Base-by-base conservation (phyloP, 495 filamentous ascomycete genomes). In the Cladorrhinum samala region DNA sequence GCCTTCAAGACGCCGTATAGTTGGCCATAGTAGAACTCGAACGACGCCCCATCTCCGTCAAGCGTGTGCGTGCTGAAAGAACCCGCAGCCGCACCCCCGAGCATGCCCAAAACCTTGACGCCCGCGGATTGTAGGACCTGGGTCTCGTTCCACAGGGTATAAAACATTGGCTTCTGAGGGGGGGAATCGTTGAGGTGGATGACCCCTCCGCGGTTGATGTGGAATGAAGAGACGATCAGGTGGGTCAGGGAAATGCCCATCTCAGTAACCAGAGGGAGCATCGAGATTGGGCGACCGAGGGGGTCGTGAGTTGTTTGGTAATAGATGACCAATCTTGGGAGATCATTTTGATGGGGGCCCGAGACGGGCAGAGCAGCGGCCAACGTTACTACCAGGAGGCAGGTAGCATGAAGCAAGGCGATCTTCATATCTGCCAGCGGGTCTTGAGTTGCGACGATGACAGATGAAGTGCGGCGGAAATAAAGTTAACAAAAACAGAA, bases 101-200 rank as follows among this genome's bases (percentile, higher is more conserved):
- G 71, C 89, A 94, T 93, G 53, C 83, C 86, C 60, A 91, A 76
- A 36, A 93, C 75, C 55, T 80, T 84, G 61, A 93, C 74, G 36
- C 87, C 87, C 30, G 70, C 68, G 19, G 68, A 68, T 59, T 90
- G 81, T 13, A 80, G 64, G 36, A 71, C 53, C 8, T 71, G 72
- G 13, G 85, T 75, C 61, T 92, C 87, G 23, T 71, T 73, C 87
- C 88, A 92, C 13, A 91, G 69, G 0, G 69, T 69, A 46, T 77
- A 66, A 64, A 81, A 84, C 38, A 74, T 69, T 2, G 80, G 60
- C 55, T 77, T 58, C 1, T 68, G 58, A 0, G 84, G 83, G 2
- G 78, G 79, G 56, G 84, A 75, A 71, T 93, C 80, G 61, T 94
- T 94, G 46, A 91, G 78, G n/a, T 81, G 83, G 60, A 91, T 77